Base-by-base conservation (phyloP, 257 asterid genomes). In the Primulina huaijiensis region DNA sequence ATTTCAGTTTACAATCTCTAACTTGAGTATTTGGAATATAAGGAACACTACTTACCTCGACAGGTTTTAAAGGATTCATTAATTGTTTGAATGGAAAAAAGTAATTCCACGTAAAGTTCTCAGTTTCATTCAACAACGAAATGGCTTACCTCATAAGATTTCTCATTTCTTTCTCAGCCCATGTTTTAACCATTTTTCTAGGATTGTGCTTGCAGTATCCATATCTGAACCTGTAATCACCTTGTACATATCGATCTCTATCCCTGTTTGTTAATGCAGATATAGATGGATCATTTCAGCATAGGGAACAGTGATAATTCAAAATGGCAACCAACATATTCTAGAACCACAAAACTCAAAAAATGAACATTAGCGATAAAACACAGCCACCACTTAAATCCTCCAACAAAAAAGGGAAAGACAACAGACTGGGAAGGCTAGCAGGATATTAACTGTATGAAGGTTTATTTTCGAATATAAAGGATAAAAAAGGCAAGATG, bases 101-200 rank as follows among this genome's bases (percentile, higher is more conserved):
- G 21, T 7, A 27, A 34, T 61, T 63, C 53, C 7, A 20, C 2
- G 53, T 12, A 8, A n/a, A 14, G 0, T 62, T 8, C 62, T 8
- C 21, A 5, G 14, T 63, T 61, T 27, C 43, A 43, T 14, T 46
- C 46, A 0, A 40, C 58, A 25, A 35, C 64, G 64, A 60, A 64
- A 27, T 12, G 19, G 64, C 57, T 56, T 74, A 93, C 97, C 97
- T 90, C 95, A 90, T 84, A 37, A 90, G 96, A 87, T 93, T 93
- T 80, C 97, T 87, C 99, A 90, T 87, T 85, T 93, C 99, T 75
- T 93, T 93, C 84, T 93, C 97, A 70, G 99, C 96, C 99, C 97
- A 93, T 31, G 97, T 89, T 75, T 93, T 87, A 33, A 93, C 99
- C 99, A 93, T 93, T 81, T 93, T 89, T 57, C 99, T 78, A 31